phyloP scores from a whole-genome alignment of 2,329 filamentous ascomycete genomes.

The Lachnellula occidentalis region DNA sequence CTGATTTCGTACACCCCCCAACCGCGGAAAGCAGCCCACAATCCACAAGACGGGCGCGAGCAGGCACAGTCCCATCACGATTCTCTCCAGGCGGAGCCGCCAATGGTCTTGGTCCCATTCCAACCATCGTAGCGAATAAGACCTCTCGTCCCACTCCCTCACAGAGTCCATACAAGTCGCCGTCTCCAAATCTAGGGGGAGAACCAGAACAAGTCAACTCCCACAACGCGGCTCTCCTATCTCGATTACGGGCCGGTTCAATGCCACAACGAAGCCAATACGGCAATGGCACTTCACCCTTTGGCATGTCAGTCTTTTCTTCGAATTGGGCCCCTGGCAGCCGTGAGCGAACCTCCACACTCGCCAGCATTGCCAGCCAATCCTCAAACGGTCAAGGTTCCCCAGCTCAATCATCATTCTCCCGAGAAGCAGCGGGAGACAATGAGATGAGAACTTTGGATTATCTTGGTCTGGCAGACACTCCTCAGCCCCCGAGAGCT shows the following conservation, averaged over 20 bases:
- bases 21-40: conserved; percentile 61
- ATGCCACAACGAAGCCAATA: conserved; percentile 85
- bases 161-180: conserved; percentile 77
- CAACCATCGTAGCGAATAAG: conserved; percentile 59
- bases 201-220: conserved; percentile 37
- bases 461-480: conserved; percentile 91
- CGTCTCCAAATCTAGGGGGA: conserved; percentile 49
- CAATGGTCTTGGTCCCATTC: conserved; percentile 43
- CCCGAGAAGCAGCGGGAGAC: conserved; percentile 76
- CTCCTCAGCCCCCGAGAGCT: conserved; percentile 73
- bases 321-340: conserved; percentile 72
- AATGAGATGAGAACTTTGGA: conserved; percentile 88
- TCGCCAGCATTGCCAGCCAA: conserved; percentile 77
- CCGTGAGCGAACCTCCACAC: conserved; percentile 78
- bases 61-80: conserved; percentile 91
- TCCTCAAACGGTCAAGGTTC: conserved; percentile 87
- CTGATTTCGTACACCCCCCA: conserved; percentile 74
- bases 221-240: conserved; percentile 69
- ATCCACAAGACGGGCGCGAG: conserved; percentile 69
- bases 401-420: conserved; percentile 80
- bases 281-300: conserved; percentile 56
- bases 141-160: conserved; percentile 81
- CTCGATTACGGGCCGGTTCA: conserved; percentile 82
- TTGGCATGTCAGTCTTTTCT: conserved; percentile 83
- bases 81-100: conserved; percentile 73